Conservation (phyloP, 306 rosid genomes). For the Rosa persica region DNA sequence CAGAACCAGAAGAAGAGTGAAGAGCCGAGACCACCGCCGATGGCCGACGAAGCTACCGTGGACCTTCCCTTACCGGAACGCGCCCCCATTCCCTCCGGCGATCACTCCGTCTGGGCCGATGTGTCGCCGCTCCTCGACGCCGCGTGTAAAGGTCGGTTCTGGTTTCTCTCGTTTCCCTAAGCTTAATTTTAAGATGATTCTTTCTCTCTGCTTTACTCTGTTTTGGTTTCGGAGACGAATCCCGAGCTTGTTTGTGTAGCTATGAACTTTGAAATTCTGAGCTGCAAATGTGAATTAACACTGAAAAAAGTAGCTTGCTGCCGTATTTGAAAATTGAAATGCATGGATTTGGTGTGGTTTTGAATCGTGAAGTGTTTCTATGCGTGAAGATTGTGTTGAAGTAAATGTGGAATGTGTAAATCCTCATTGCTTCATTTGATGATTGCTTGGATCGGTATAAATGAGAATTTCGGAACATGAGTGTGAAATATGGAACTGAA, state of each 20-base stretch:
- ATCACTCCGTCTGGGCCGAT: conserved; percentile 82
- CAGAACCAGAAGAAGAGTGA: not conserved
- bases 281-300: not conserved
- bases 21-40: not conserved
- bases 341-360: not conserved
- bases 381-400: not conserved
- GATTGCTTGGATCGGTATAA: not conserved
- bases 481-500: not conserved
- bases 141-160: conserved; percentile 64
- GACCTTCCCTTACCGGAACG: conserved; percentile 33
- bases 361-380: not conserved
- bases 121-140: conserved; percentile 76
- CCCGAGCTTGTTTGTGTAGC: not conserved
- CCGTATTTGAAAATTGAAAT: not conserved
- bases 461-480: not conserved
- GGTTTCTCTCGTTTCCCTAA: not conserved
- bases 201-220: not conserved
- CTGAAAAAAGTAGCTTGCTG: not conserved
- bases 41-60: conserved; percentile 30
- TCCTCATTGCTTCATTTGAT: not conserved
- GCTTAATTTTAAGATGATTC: not conserved
- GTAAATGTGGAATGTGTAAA: not conserved
- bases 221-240: conserved; percentile 16
- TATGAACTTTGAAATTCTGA: not conserved
- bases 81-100: conserved; percentile 68